These are phyloP conservation scores for Fusarium sp. DNA, from an alignment of 2,329 filamentous ascomycete species.

Conservation along the genomic window DNA sequence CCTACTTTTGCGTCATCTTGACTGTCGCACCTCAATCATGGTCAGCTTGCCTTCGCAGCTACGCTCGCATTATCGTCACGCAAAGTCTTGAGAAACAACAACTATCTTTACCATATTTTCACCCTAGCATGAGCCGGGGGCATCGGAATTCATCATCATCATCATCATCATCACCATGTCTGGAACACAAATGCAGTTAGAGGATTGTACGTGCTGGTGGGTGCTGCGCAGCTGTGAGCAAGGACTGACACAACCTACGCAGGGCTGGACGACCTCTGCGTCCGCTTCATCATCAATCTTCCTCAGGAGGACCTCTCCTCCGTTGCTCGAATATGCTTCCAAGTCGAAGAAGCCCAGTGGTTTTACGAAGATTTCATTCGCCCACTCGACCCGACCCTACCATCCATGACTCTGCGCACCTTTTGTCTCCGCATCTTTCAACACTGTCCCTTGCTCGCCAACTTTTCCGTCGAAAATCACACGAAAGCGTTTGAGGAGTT, in stretches of 20 bases:
- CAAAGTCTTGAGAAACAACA: conserved; percentile 45
- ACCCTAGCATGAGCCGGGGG: conserved; percentile 45
- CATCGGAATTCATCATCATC: conserved; percentile 63
- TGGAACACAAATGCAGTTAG: conserved; percentile 82
- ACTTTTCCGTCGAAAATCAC: conserved; percentile 80
- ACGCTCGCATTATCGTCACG: conserved; percentile 44
- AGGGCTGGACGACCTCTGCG: conserved; percentile 98
- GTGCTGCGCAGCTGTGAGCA: conserved; percentile 15
- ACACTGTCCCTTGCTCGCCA: conserved; percentile 87
- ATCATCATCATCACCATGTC: conserved; percentile 73
- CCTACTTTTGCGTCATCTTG: conserved; percentile 37
- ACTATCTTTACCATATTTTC: conserved; percentile 3
- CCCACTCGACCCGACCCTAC: conserved; percentile 83
- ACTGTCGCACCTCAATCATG: conserved; percentile 45
- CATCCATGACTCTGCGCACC: conserved; percentile 82
- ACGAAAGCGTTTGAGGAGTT: conserved; percentile 90
- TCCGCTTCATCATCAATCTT: conserved; percentile 97
- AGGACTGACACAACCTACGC: conserved; percentile 39
- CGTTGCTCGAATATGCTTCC: conserved; percentile 95
- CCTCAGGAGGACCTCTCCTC: conserved; percentile 89
- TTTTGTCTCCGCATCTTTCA: conserved; percentile 94
- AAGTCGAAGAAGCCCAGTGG: conserved; percentile 99
- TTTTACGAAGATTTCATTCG: conserved; percentile 99
- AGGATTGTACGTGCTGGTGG: conserved; percentile 74
- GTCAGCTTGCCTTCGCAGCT: conserved; percentile 46